These are phyloP conservation scores for Millerago galiae DNA, from an alignment of 805 yeast species.

Conservation along the genomic window DNA sequence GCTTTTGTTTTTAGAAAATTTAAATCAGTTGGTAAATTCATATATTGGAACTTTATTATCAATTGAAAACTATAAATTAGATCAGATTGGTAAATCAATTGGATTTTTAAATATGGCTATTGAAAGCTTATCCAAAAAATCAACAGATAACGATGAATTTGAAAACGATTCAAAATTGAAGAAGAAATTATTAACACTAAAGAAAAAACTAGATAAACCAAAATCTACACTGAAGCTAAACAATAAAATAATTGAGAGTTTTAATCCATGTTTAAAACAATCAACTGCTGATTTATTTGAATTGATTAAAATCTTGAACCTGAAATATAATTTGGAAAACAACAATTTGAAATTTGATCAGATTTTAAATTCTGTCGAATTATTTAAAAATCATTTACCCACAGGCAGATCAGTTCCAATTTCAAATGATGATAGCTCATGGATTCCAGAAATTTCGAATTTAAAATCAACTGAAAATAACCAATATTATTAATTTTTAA, in stretches of 20 bases:
- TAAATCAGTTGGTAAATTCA: conserved; percentile 33
- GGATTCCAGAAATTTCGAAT: conserved; percentile 13
- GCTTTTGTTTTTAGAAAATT: conserved; percentile 9
- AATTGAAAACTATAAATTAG: conserved; percentile 38
- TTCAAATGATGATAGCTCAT: conserved; percentile 8
- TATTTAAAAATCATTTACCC: conserved; percentile 15
- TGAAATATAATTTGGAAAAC: conserved; percentile 39
- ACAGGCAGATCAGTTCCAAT: conserved; percentile 22
- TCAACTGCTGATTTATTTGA: conserved; percentile 37
- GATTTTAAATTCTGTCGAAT: conserved; percentile 10
- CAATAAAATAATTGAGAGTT: conserved; percentile 4
- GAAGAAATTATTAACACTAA: conserved; percentile 12
- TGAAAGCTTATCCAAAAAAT: conserved; percentile 27
- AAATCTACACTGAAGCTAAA: conserved; percentile 4
- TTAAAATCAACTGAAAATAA: background rate
- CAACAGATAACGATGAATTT: conserved; percentile 2
- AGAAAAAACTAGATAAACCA: conserved; percentile 8
- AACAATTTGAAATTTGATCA: conserved; percentile 21
- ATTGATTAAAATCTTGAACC: conserved; percentile 31
- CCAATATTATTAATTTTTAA: conserved; percentile 9
- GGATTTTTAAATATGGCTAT: conserved; percentile 35
- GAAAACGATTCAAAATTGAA: conserved; percentile 11
- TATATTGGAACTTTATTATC: conserved; percentile 40
- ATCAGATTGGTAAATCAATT: conserved; percentile 38
- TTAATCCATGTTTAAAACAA: conserved; percentile 14